Base-by-base conservation (phyloP, 495 filamentous ascomycete genomes). In the Talaromyces adpressus region DNA sequence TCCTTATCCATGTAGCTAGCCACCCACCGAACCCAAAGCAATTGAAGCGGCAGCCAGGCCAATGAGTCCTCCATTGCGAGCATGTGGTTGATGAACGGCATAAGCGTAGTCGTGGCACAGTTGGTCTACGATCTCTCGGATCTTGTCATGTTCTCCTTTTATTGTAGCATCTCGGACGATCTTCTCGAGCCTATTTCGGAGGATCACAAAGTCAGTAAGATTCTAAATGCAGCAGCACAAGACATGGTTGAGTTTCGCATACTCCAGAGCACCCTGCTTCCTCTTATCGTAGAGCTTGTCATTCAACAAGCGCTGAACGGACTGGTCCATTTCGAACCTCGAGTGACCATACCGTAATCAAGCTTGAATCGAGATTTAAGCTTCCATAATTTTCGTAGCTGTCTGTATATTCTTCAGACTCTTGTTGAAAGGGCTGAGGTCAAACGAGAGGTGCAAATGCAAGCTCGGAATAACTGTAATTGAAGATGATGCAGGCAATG, bases 211-310 rank as follows among this genome's bases (percentile, higher is more conserved):
- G 29, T 8, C 47, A 59, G 60, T 66, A 60, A 68, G 63, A 49
- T 58, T 4, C n/a, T 20, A 3, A 18, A 49, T n/a, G n/a, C 45
- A 20, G 45, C 11, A 49, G 5, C 3, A 2, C 8, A 49, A 8
- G 3, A 20, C 5, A 49, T 18, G n/a, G 18, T 49, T 20, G n/a
- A 49, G 45, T 18, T 49, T 18, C 45, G 22, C 92, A 70, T 87
- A 98, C 95, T 99, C 95, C 36, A 99, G 84, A 66, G 95, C 95
- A 51, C 95, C 95, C 68, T 91, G 87, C 75, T 98, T 98, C 71
- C 95, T 86, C 79, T 92, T 94, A 65, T 99, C 95, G 71, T 99
- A 99, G 65, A 97, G 87, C 85, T 97, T 98, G 76, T 99, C 95
- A 71, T 92, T 96, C 73, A 99, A 85, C 67, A 91, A 82, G 66